A percentile compares a stretch with the other conserved stretches of the same genome.
Evolutionary conservation across 306 rosid genomes (phyloP).

Genomic region (Acacia crassicarpa): DNA sequence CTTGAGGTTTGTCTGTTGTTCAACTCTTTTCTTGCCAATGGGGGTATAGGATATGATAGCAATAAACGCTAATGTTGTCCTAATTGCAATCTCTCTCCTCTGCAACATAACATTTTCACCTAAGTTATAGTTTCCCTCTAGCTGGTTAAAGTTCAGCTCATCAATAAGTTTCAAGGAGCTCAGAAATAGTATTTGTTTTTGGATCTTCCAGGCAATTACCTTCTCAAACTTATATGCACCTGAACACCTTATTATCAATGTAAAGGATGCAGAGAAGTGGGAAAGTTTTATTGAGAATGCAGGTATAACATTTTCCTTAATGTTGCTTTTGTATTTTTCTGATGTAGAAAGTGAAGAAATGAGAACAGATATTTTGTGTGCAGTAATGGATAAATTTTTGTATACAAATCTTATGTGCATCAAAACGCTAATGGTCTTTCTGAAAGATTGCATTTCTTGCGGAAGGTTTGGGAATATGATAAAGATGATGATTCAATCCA

Average conservation of each 20-base stretch:
- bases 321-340: not conserved
- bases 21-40: not conserved
- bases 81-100: not conserved
- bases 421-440: not conserved
- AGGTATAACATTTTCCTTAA: constrained; percentile 44
- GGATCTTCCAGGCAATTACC: constrained; percentile 70
- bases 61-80: not conserved
- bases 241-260: constrained; percentile 87
- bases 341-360: not conserved
- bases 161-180: not conserved
- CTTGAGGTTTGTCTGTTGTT: constrained; percentile 71
- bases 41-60: no score
- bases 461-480: not conserved
- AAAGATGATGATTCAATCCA: not conserved
- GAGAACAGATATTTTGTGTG: not conserved
- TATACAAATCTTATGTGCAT: not conserved
- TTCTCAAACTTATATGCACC: constrained; percentile 97
- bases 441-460: not conserved
- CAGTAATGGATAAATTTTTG: not conserved
- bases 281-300: constrained; percentile 95
- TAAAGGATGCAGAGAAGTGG: constrained; percentile 94
- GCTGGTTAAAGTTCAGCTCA: constrained; percentile 17
- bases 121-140: not conserved
- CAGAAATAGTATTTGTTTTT: constrained; percentile 21
- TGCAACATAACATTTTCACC: not conserved